These are phyloP conservation scores for Ophiostoma novo-ulmi DNA, from an alignment of 2,329 filamentous ascomycete genomes.

Conservation along the genomic window DNA sequence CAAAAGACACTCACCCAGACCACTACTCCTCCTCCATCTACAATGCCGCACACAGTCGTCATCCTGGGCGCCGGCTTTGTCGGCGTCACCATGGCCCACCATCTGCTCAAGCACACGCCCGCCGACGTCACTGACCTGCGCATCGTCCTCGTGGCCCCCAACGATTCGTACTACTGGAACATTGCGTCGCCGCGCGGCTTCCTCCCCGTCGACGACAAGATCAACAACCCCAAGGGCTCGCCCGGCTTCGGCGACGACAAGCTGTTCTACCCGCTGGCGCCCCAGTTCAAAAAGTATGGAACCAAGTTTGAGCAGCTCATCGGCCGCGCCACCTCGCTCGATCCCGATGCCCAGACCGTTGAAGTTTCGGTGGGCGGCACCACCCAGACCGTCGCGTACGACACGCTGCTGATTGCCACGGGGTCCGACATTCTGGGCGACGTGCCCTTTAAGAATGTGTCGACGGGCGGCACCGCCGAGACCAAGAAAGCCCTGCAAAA, in stretches of 20 bases:
- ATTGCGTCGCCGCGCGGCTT: background rate
- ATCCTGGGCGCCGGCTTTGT: constrained; percentile 47
- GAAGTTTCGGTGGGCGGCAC: background rate
- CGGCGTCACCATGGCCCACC: constrained; percentile 46
- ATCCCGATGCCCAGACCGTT: background rate
- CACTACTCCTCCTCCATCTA: background rate
- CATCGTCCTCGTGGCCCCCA: constrained; percentile 15
- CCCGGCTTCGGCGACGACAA: constrained; percentile 27
- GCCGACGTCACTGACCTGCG: constrained; percentile 36
- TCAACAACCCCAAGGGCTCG: constrained; percentile 11
- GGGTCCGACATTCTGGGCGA: constrained; percentile 42
- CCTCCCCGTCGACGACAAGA: background rate
- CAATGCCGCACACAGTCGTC: constrained; percentile 38
- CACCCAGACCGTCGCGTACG: constrained; percentile 41
- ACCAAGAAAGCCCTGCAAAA: constrained; percentile 31
- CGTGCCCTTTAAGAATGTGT: constrained; percentile 48
- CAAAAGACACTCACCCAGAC: background rate
- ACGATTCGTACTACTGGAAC: background rate
- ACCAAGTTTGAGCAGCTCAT: background rate
- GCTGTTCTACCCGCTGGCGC: constrained; percentile 44
- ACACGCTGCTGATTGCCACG: constrained; percentile 52
- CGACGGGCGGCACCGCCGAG: constrained; percentile 5
- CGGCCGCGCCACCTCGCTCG: background rate
- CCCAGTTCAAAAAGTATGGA: constrained; percentile 45
- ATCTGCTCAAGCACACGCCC: constrained; percentile 44